phyloP scores from a whole-genome alignment of 208 protist genomes.

The Angomonas deanei region DNA sequence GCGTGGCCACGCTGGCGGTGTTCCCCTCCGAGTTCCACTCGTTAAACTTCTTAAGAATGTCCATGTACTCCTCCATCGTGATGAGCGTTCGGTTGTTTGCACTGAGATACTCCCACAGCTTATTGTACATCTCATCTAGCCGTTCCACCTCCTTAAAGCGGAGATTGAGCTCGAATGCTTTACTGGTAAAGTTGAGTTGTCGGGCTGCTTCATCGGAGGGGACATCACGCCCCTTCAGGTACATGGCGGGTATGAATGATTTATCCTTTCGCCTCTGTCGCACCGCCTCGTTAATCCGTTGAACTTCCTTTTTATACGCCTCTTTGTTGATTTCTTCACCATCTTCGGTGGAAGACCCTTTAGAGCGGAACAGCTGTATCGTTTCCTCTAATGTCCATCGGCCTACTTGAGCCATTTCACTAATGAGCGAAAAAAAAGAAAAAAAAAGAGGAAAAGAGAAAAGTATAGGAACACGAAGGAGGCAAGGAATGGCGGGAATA shows the following conservation, averaged over 20 bases:
- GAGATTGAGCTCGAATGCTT: constrained; percentile 74
- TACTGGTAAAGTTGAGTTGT: constrained; percentile 46
- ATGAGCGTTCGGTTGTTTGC: constrained; percentile 31
- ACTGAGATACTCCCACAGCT: constrained; percentile 66
- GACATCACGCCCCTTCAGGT: constrained; percentile 45
- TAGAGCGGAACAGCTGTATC: background rate
- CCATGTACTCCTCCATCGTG: constrained; percentile 50
- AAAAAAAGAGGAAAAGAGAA: background rate
- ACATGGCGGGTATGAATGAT: constrained; percentile 53
- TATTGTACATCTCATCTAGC: constrained; percentile 66
- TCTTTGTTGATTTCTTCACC: constrained; percentile 13
- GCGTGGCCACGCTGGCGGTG: background rate
- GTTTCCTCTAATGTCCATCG: background rate
- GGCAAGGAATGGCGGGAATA: too few species aligned
- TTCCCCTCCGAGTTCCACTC: constrained; percentile 15
- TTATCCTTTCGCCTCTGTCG: constrained; percentile 12
- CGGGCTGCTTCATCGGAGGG: constrained; percentile 43
- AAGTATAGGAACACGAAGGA: too few species aligned
- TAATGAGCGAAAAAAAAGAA: background rate
- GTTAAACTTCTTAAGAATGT: constrained; percentile 48
- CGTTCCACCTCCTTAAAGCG: constrained; percentile 76
- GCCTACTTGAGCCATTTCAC: background rate
- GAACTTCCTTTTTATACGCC: constrained; percentile 20
- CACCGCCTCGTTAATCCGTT: constrained; percentile 41
- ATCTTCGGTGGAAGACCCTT: constrained; percentile 7